These are phyloP conservation scores for Leptographium radiaticola DNA, from an alignment of 2,329 filamentous ascomycete genomes.

Conservation along the genomic window DNA sequence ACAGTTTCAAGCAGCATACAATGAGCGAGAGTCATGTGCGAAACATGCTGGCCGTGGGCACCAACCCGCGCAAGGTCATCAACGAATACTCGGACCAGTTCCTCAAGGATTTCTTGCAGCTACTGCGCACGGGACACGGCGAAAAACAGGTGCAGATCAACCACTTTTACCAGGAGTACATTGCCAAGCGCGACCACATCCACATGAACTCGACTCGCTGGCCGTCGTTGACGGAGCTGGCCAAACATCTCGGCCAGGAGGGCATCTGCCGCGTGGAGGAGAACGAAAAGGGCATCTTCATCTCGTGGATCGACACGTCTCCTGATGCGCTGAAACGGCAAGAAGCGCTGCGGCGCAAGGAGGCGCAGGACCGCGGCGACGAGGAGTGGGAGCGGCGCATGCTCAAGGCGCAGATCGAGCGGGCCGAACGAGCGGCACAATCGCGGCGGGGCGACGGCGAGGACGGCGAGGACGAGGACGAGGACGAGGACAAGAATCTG, in stretches of 20 bases:
- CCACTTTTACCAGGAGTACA: conserved; percentile 91
- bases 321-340: conserved; percentile 70
- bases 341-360: conserved; percentile 71
- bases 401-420: conserved; percentile 71
- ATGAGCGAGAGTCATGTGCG: conserved; percentile 77
- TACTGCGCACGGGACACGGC: conserved; percentile 73
- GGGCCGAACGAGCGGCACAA: conserved; percentile 51
- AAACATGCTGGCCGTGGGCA: conserved; percentile 78
- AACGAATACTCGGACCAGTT: conserved; percentile 69
- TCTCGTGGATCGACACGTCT: conserved; percentile 85
- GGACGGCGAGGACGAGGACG: conserved; percentile 26
- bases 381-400: conserved; percentile 78
- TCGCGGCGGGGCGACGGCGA: conserved; percentile 27
- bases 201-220: conserved; percentile 93
- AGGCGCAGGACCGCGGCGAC: conserved; percentile 78
- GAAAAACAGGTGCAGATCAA: conserved; percentile 86
- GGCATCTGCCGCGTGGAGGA: conserved; percentile 86
- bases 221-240: conserved; percentile 79
- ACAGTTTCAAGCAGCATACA: conserved; percentile 83
- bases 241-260: conserved; percentile 73
- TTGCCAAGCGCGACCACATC: conserved; percentile 63
- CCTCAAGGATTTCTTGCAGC: conserved; percentile 62
- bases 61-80: conserved; percentile 75
- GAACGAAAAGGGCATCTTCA: conserved; percentile 69
- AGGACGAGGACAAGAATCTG: conserved; percentile 28